Evolutionary conservation across 805 yeast genomes (phyloP).

Genomic region (Lipomyces mesembrius): DNA sequence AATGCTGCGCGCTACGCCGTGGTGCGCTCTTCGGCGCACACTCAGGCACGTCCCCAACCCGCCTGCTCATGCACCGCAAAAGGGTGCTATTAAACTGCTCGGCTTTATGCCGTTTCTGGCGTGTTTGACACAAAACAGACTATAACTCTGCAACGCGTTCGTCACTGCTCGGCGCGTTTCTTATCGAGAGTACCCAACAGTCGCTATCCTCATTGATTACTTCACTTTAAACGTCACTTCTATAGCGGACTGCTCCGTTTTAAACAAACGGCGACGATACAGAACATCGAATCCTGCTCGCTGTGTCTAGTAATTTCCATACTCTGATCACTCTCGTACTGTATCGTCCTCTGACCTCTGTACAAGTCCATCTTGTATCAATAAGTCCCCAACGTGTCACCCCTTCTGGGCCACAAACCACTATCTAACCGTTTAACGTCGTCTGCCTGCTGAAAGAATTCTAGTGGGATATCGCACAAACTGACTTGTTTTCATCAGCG

Average conservation of each 20-base stretch:
- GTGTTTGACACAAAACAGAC: not conserved
- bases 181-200: not conserved
- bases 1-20: constrained; percentile 1
- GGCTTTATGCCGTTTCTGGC: not conserved
- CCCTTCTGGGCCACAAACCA: too few species aligned
- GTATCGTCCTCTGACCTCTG: too few species aligned
- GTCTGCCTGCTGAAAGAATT: too few species aligned
- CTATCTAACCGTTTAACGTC: too few species aligned
- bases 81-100: too few species aligned
- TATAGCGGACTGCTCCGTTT: not conserved
- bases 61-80: too few species aligned
- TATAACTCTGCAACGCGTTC: too few species aligned
- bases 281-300: not conserved
- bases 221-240: not conserved
- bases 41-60: constrained; percentile 9
- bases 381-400: too few species aligned
- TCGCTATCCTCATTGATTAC: not conserved
- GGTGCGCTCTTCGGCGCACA: not conserved
- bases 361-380: too few species aligned
- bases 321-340: too few species aligned
- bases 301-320: not conserved
- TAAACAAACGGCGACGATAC: not conserved
- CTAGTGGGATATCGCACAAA: too few species aligned
- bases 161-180: not conserved
- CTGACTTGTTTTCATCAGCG: too few species aligned